Evolutionary conservation across 75 land plant genomes (phyloP).

Genomic region (Gnetum montanum): DNA sequence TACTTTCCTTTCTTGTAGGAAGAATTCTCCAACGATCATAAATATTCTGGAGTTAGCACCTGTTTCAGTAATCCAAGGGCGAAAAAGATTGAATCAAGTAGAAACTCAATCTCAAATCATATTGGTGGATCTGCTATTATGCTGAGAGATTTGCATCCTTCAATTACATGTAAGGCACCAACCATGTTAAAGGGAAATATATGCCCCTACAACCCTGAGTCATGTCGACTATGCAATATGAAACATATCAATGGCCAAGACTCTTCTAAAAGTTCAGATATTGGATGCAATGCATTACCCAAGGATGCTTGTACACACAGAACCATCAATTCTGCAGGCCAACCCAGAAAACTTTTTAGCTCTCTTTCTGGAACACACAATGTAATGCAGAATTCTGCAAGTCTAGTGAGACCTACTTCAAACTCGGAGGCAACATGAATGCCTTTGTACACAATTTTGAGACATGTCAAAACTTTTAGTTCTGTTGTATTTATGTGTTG

Average conservation of each 20-base stretch:
- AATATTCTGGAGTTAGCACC: neutral
- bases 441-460: no score
- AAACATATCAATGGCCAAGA: neutral
- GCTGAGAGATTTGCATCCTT: neutral
- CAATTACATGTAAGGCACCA: neutral
- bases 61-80: neutral
- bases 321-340: slow-evolving; percentile 30
- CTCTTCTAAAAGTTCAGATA: slow-evolving; percentile 9
- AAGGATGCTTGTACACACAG: slow-evolving; percentile 20
- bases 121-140: neutral
- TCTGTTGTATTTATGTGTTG: no score
- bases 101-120: neutral
- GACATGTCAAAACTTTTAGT: no score
- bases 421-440: no score
- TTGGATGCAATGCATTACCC: slow-evolving; percentile 4
- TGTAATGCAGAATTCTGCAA: slow-evolving; percentile 1
- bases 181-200: neutral
- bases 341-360: slow-evolving; percentile 28
- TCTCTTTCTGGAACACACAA: slow-evolving; percentile 4
- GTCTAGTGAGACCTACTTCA: slow-evolving; percentile 2
- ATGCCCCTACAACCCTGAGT: neutral
- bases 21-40: neutral
- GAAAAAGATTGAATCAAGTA: neutral
- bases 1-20: neutral
- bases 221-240: neutral